Conservation (phyloP, 768 basidiomycete genomes). For the Serpula lacrymans region DNA sequence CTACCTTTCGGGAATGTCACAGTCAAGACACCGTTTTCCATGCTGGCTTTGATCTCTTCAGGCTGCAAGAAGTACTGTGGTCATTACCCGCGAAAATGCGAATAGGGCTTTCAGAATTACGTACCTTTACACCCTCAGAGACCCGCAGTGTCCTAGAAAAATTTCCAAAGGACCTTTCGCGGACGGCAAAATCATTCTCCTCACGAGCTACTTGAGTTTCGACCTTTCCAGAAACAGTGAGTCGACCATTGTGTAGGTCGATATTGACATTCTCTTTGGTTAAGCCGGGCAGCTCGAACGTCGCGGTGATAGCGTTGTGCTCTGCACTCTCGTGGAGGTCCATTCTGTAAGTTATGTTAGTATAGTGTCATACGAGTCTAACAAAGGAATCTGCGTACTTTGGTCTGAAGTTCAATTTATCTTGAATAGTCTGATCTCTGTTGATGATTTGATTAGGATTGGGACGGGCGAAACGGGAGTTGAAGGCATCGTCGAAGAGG, state of each 20-base stretch:
- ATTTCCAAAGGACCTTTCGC: slow-evolving; percentile 46
- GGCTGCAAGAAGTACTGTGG: slow-evolving; percentile 14
- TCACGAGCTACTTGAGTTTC: slow-evolving; percentile 30
- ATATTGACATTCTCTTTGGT: slow-evolving; percentile 48
- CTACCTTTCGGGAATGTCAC: slow-evolving; percentile 51
- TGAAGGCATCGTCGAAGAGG: slow-evolving; percentile 38
- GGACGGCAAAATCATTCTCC: slow-evolving; percentile 31
- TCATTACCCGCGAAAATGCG: neutral
- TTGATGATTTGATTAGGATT: too few species aligned
- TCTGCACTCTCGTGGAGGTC: slow-evolving; percentile 50
- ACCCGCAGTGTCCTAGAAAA: slow-evolving; percentile 47
- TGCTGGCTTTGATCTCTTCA: slow-evolving; percentile 37
- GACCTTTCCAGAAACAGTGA: slow-evolving; percentile 51
- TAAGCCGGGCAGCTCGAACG: slow-evolving; percentile 58
- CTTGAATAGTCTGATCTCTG: too few species aligned
- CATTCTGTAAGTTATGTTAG: slow-evolving; percentile 36
- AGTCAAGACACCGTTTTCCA: slow-evolving; percentile 51
- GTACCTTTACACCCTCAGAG: slow-evolving; percentile 47
- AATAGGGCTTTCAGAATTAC: slow-evolving; percentile 3
- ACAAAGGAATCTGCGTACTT: slow-evolving; percentile 17
- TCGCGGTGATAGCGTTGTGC: slow-evolving; percentile 47
- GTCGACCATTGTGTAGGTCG: slow-evolving; percentile 46
- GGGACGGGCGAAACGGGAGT: slow-evolving; percentile 21
- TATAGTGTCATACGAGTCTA: neutral
- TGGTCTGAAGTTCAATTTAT: slow-evolving; percentile 26